These are phyloP conservation scores for Argentina anserina DNA, from an alignment of 306 rosid species.

Conservation along the genomic window DNA sequence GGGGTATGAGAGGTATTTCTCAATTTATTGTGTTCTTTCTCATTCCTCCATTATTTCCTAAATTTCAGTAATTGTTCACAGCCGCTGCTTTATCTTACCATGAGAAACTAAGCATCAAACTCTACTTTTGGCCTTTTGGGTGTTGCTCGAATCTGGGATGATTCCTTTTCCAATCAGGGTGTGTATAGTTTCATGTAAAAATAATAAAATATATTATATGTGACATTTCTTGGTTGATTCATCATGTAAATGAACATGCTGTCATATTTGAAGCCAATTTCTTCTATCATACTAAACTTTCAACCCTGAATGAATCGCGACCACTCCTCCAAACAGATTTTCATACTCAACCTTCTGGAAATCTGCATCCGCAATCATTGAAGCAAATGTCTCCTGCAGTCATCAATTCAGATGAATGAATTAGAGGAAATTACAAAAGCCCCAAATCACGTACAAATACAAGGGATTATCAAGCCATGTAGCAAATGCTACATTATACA, in stretches of 20 bases:
- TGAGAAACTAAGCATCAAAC: background rate
- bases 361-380: slow-evolving; percentile 81
- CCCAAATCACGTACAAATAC: background rate
- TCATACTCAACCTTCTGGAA: slow-evolving; percentile 88
- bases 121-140: background rate
- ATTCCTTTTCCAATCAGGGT: background rate
- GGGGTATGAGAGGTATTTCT: too few species aligned
- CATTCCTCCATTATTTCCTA: too few species aligned
- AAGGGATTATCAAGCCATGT: background rate
- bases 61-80: background rate
- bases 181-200: background rate
- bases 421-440: slow-evolving; percentile 1
- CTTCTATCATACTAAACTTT: slow-evolving; percentile 44
- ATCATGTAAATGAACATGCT: background rate
- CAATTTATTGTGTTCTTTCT: too few species aligned
- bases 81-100: background rate
- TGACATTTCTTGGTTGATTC: background rate
- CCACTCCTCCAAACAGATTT: slow-evolving; percentile 93
- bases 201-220: background rate
- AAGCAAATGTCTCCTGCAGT: slow-evolving; percentile 75
- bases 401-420: slow-evolving; percentile 23
- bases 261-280: background rate
- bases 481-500: too few species aligned
- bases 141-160: background rate
- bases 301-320: slow-evolving; percentile 81